These are phyloP conservation scores for Plasmodium malariae DNA, from an alignment of 169 alveolate species.

Conservation along the genomic window DNA sequence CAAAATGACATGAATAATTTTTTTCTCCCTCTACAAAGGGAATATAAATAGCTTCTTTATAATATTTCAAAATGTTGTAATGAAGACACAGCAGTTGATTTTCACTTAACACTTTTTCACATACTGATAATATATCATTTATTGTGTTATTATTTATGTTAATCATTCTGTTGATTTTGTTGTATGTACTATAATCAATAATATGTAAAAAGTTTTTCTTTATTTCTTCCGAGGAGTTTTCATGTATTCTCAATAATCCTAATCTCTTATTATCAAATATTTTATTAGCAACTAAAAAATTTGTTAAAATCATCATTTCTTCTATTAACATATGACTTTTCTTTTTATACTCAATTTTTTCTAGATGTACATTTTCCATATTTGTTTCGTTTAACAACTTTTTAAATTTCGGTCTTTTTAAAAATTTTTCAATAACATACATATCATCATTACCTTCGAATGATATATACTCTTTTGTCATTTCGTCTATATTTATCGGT, in stretches of 20 bases:
- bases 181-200: constrained; percentile 65
- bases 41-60: constrained; percentile 84
- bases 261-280: constrained; percentile 74
- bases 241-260: constrained; percentile 83
- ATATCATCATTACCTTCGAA: neutral
- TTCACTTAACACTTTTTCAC: constrained; percentile 79
- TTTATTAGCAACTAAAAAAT: constrained; percentile 84
- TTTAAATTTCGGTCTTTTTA: neutral
- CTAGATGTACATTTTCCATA: constrained; percentile 35
- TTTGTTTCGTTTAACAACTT: constrained; percentile 52
- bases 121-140: constrained; percentile 42
- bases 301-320: constrained; percentile 88
- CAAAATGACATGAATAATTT: constrained; percentile 93
- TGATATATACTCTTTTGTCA: neutral
- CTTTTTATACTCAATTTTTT: constrained; percentile 49
- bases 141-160: constrained; percentile 21
- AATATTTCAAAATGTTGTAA: constrained; percentile 80
- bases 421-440: neutral
- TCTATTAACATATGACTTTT: constrained; percentile 87
- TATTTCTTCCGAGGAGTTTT: constrained; percentile 81
- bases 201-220: constrained; percentile 72
- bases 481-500: constrained; percentile 30
- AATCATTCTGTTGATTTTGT: constrained; percentile 23
- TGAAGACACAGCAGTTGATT: constrained; percentile 81
- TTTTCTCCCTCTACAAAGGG: constrained; percentile 66